Base-by-base conservation (phyloP, 2,329 filamentous ascomycete species). In the Tolypocladium album region DNA sequence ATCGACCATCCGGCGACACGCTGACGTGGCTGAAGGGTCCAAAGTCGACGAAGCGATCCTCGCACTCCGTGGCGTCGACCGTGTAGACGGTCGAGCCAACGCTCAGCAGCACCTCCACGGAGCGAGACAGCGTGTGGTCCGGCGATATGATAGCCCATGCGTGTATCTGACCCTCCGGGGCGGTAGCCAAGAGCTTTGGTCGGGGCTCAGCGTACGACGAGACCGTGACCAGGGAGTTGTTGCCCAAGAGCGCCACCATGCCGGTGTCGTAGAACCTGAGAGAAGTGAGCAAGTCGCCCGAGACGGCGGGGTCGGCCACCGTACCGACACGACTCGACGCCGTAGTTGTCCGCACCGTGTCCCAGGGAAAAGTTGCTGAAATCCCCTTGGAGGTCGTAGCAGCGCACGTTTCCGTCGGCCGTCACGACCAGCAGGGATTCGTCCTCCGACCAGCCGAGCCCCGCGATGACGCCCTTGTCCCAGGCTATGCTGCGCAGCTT, bases 331-430 rank as follows among this genome's bases (percentile, higher is more conserved):
- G 87, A 88, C 65, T 86, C 81, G 24, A 99, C 92, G 34, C 93
- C 89, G 68, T 88, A 86, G 65, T 96, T 90, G 67, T 97, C 94
- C 31, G 92, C 88, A 31, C 90, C 90, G 73, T 95, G 88, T 59
- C 93, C 94, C 0, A 99, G 79, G 1, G 90, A 92, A 73, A 97
- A 99, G 61, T 96, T 92, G 20, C 88, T 90, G 71, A 99, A 99
- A 71, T 97, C 93, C 63, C 89, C 90, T 72, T 96, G 89, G n/a
- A 99, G 78, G 69, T 94, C 90, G 71, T 92, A 97, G 72, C 91
- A 94, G 62, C 92, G 83, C 52, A 97, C 93, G 1, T 87, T 93
- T 31, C 94, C 94, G 69, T 99, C 93, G 58, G 89, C 84, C 12
- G 92, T 90, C 58, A 97, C 86, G 0, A 97, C 88, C 4, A 99